phyloP scores from a whole-genome alignment of 2,329 filamentous ascomycete species.

The Monilinia vaccinii-corymbosi region DNA sequence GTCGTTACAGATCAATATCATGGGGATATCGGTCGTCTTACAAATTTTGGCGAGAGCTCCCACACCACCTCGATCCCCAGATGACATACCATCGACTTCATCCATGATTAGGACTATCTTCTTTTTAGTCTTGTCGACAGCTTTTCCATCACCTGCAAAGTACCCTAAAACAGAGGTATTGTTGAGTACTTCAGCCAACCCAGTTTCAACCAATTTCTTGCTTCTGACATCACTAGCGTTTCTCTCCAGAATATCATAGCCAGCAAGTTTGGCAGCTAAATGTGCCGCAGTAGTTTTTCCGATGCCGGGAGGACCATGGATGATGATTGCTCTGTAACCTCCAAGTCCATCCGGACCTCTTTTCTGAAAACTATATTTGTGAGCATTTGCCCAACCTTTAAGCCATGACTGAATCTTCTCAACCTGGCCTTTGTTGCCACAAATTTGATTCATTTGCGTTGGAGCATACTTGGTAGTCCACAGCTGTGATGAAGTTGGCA shows the following conservation, averaged over 20 bases:
- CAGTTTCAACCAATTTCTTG: slow-evolving; percentile 87
- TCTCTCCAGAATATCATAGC: slow-evolving; percentile 87
- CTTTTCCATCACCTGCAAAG: slow-evolving; percentile 76
- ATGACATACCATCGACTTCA: slow-evolving; percentile 98
- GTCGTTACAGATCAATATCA: slow-evolving; percentile 98
- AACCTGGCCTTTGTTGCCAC: slow-evolving; percentile 84
- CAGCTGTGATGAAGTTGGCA: slow-evolving; percentile 50
- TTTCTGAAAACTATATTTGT: slow-evolving; percentile 73
- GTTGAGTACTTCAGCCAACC: slow-evolving; percentile 82
- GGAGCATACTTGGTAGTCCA: slow-evolving; percentile 97
- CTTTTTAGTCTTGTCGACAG: slow-evolving; percentile 73
- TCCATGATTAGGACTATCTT: slow-evolving; percentile 98
- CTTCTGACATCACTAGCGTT: slow-evolving; percentile 94
- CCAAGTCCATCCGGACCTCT: slow-evolving; percentile 79
- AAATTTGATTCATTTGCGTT: slow-evolving; percentile 75
- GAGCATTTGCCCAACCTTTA: slow-evolving; percentile 67
- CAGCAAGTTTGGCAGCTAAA: slow-evolving; percentile 83
- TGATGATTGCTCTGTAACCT: slow-evolving; percentile 77
- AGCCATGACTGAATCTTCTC: slow-evolving; percentile 89
- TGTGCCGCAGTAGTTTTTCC: slow-evolving; percentile 97
- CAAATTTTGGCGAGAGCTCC: slow-evolving; percentile 89
- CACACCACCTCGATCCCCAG: slow-evolving; percentile 90
- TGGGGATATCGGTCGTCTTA: slow-evolving; percentile 87
- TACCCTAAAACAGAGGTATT: slow-evolving; percentile 89
- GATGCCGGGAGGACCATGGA: slow-evolving; percentile 91